A percentile compares a stretch with the other conserved stretches of the same genome.
These are phyloP conservation scores for Oxalis stricta DNA, from an alignment of 441 rosid genomes.

Conservation along the genomic window DNA sequence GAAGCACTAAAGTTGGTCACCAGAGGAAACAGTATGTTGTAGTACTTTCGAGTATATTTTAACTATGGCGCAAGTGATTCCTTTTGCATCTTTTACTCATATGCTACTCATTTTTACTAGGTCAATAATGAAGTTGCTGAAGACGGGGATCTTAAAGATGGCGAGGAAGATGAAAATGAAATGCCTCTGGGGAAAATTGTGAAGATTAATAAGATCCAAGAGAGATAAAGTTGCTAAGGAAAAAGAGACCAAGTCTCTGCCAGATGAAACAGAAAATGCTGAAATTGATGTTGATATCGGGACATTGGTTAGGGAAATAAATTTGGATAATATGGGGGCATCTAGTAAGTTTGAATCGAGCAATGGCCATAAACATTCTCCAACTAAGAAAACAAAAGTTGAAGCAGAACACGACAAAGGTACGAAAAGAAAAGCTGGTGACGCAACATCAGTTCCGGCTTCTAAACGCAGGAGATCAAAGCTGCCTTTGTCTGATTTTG, in stretches of 20 bases:
- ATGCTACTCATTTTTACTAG: slow-evolving; percentile 26
- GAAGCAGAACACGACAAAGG: slow-evolving; percentile 31
- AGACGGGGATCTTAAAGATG: slow-evolving; percentile 38
- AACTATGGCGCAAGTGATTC: slow-evolving; percentile 1
- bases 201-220: slow-evolving; percentile 57
- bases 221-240: slow-evolving; percentile 47
- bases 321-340: slow-evolving; percentile 47
- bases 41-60: slow-evolving; percentile 7
- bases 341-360: slow-evolving; percentile 60
- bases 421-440: slow-evolving; percentile 47
- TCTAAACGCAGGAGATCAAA: slow-evolving; percentile 70
- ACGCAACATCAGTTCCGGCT: slow-evolving; percentile 34
- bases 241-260: slow-evolving; percentile 34
- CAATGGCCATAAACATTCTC: slow-evolving; percentile 62
- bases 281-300: slow-evolving; percentile 74
- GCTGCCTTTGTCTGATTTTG: slow-evolving; percentile 10
- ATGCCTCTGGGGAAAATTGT: slow-evolving; percentile 71
- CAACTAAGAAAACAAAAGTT: slow-evolving; percentile 28
- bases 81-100: slow-evolving; percentile 10
- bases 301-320: slow-evolving; percentile 90
- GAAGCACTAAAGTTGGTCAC: slow-evolving; percentile 52
- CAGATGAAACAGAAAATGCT: slow-evolving; percentile 34
- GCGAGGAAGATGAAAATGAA: slow-evolving; percentile 68
- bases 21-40: slow-evolving; percentile 43
- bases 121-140: slow-evolving; percentile 29